A percentile compares a stretch with the other conserved stretches of the same genome.
Conservation (phyloP, 805 yeast species). For the Wickerhamomyces tratensis region DNA sequence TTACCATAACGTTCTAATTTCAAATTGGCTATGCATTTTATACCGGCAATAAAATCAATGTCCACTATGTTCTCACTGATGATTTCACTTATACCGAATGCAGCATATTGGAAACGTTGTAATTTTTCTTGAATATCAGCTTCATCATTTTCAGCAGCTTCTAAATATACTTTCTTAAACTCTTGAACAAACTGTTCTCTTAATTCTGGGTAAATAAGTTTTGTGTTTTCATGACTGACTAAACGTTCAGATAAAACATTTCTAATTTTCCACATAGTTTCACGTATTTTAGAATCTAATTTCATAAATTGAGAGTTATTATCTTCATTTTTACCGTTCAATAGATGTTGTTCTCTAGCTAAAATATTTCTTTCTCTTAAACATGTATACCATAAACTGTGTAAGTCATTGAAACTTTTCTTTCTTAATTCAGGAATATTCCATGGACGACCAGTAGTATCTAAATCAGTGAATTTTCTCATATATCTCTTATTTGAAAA, state of each 20-base stretch:
- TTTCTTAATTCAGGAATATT: slow-evolving; percentile 79
- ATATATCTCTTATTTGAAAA: slow-evolving; percentile 56
- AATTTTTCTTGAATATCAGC: slow-evolving; percentile 57
- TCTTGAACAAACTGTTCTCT: slow-evolving; percentile 42
- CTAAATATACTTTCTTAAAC: slow-evolving; percentile 50
- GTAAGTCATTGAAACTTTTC: slow-evolving; percentile 87
- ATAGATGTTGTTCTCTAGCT: slow-evolving; percentile 64
- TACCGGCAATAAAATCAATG: slow-evolving; percentile 52
- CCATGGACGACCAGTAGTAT: slow-evolving; percentile 69
- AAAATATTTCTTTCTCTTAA: slow-evolving; percentile 75
- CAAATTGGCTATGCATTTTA: slow-evolving; percentile 58
- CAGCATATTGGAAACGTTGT: slow-evolving; percentile 69
- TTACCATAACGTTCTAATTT: slow-evolving; percentile 48
- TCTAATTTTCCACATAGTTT: slow-evolving; percentile 71
- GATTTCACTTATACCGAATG: slow-evolving; percentile 74
- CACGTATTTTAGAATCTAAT: slow-evolving; percentile 34
- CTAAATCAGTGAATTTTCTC: slow-evolving; percentile 46
- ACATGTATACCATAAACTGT: slow-evolving; percentile 82
- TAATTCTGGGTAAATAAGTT: slow-evolving; percentile 31
- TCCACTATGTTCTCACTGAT: slow-evolving; percentile 52
- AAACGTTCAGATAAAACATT: slow-evolving; percentile 85
- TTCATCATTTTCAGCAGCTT: slow-evolving; percentile 42
- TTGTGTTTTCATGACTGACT: slow-evolving; percentile 54
- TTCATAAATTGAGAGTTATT: slow-evolving; percentile 19
- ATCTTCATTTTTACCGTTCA: slow-evolving; percentile 31